These are phyloP conservation scores for Starmerella ratchasimensis DNA, from an alignment of 805 yeast genomes.

Conservation along the genomic window DNA sequence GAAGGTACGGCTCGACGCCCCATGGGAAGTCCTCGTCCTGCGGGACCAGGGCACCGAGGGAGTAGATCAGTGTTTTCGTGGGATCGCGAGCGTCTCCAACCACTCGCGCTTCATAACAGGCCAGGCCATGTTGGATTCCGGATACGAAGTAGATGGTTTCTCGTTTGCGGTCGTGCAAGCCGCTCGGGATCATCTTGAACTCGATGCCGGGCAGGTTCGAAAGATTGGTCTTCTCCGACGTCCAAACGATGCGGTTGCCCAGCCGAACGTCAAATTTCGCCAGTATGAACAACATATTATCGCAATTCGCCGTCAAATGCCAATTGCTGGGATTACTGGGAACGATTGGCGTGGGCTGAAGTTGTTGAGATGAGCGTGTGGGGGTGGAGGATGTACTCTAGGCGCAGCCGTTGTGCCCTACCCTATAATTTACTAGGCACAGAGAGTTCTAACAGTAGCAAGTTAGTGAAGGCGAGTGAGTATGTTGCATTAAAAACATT, in stretches of 20 bases:
- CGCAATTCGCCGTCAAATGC: no score
- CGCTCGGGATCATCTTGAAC: slow-evolving; percentile 55
- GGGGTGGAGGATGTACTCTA: no score
- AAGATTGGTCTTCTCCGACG: slow-evolving; percentile 19
- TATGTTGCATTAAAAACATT: no score
- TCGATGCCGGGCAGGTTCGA: slow-evolving; percentile 36
- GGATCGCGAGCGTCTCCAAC: slow-evolving; percentile 8
- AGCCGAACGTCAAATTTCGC: slow-evolving; percentile 39
- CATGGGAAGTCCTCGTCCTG: slow-evolving; percentile 11
- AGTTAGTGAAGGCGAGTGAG: no score
- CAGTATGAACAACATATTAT: slow-evolving; percentile 32
- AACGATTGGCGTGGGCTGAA: no score
- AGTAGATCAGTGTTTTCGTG: slow-evolving; percentile 11
- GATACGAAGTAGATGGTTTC: slow-evolving; percentile 43
- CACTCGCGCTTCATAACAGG: slow-evolving; percentile 15
- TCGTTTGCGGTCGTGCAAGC: slow-evolving; percentile 38
- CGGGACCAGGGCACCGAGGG: slow-evolving; percentile 19
- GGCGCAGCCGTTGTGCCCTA: no score
- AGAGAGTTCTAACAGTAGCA: no score
- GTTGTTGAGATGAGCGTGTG: no score
- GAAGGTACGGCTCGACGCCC: slow-evolving; percentile 17
- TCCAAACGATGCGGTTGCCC: slow-evolving; percentile 40
- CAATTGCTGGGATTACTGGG: no score
- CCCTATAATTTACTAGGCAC: no score
- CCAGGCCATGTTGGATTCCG: slow-evolving; percentile 17